phyloP scores from a whole-genome alignment of 2,329 filamentous ascomycete genomes.

The Fusarium irregulare region DNA sequence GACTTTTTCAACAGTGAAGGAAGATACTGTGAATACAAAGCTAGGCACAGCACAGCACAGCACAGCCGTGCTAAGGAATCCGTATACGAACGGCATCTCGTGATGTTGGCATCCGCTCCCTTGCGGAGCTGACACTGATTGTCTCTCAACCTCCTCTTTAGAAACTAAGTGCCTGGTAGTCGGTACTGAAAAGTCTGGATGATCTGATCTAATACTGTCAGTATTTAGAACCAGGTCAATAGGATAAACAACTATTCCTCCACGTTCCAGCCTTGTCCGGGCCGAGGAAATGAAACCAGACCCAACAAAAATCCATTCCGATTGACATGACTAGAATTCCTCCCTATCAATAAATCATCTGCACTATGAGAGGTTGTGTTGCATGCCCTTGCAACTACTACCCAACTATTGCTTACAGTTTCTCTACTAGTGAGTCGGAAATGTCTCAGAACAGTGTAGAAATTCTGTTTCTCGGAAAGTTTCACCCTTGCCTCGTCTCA shows the following conservation, averaged over 20 bases:
- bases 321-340: constrained; percentile 4
- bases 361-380: not conserved
- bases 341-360: constrained; percentile 19
- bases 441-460: not conserved
- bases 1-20: constrained; percentile 19
- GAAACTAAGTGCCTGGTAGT: constrained; percentile 11
- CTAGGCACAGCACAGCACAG: not conserved
- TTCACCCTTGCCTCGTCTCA: constrained; percentile 34
- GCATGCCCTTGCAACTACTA: constrained; percentile 5
- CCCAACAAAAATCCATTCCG: not conserved
- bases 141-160: constrained; percentile 12
- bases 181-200: not conserved
- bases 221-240: constrained; percentile 3
- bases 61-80: not conserved
- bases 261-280: constrained; percentile 25
- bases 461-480: constrained; percentile 22
- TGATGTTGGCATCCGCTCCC: constrained; percentile 5
- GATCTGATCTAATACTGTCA: not conserved
- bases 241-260: constrained; percentile 14
- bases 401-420: not conserved
- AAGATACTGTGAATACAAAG: constrained; percentile 34
- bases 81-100: not conserved
- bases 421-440: constrained; percentile 1
- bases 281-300: constrained; percentile 8
- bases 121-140: constrained; percentile 12